Evolutionary conservation across 2,329 filamentous ascomycete genomes (phyloP), one percentile per base, ranked within the genome.

Genomic region (Endoconidiophora polonica): DNA sequence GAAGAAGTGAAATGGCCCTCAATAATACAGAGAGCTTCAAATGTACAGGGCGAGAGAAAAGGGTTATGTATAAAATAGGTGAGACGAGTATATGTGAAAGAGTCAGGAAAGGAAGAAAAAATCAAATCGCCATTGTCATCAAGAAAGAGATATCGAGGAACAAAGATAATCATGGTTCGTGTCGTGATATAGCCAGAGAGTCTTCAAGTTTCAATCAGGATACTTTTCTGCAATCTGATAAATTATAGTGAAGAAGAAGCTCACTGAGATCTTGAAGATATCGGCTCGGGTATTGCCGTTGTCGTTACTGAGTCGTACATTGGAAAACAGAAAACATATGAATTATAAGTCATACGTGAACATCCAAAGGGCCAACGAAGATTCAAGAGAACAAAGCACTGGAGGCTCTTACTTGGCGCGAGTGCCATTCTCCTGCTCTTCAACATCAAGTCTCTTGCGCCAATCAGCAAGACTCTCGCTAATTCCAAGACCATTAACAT

Each of bases 401-500:
- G 9, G 29, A 33, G 29, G 29, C 9, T 33, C 29, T 36, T 48
- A 48, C 20, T 48, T 48, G 22, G 38, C 59, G 43, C 60, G 59
- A 36, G 55, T 54, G n/a, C 59, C 59, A 48, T 56, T 56, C 47
- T 60, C 59, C 24, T 60, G 60, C 46, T 68, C 67, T 18, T 68
- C 66, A 5, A 63, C 66, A 62, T 90, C 83, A 50, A 91, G 70
- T 58, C 82, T 73, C 63, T 84, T 83, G 57, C 85, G 73, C 86
- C 86, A 93, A 61, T 84, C 83, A 9, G 81, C 79, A 41, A 91
- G 65, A 58, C 78, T 86, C 60, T 81, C 81, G 58, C 76, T 86
- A 57, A 86, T 67, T 22, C 70, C 76, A 4, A 66, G 39, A 26
- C 54, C 66, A 7, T 57, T 63, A 29, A 60, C 61, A 5, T 73